A percentile compares a stretch with the other conserved stretches of the same genome.
These are phyloP conservation scores for Fusarium robinianum DNA, from an alignment of 2,329 filamentous ascomycete species.

Conservation along the genomic window DNA sequence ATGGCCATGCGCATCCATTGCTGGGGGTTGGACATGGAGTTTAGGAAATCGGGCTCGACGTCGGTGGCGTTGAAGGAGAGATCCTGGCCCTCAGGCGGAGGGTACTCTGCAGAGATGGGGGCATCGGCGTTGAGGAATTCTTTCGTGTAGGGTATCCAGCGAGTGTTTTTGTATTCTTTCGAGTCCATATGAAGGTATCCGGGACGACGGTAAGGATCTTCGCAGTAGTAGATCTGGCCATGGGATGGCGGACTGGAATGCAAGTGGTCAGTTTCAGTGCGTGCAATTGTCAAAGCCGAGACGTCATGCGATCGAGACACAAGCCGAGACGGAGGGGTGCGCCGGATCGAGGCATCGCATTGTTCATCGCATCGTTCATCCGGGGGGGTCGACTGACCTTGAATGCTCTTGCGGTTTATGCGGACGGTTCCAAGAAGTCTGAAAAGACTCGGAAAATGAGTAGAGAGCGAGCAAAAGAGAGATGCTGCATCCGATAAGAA, in stretches of 20 bases:
- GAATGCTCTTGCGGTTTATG: background rate
- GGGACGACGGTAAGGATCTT: constrained; percentile 52
- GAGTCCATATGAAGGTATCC: constrained; percentile 61
- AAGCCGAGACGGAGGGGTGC: background rate
- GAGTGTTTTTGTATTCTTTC: constrained; percentile 64
- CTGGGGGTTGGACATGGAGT: constrained; percentile 17
- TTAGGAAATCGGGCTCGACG: constrained; percentile 19
- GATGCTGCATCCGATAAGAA: background rate
- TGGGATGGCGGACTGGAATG: background rate
- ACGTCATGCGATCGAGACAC: background rate
- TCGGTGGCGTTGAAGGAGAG: constrained; percentile 73
- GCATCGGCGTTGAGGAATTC: constrained; percentile 64
- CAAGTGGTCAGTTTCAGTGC: background rate
- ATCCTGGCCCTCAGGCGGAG: constrained; percentile 53
- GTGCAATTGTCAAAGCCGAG: background rate
- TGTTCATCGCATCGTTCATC: no score
- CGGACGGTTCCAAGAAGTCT: background rate
- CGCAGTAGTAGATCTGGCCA: constrained; percentile 16
- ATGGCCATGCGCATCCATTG: constrained; percentile 23
- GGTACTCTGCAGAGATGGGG: constrained; percentile 49
- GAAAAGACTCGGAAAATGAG: background rate
- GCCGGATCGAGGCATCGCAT: background rate
- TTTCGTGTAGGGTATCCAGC: constrained; percentile 25
- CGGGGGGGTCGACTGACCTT: no score
- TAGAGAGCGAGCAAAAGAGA: background rate